Conservation (phyloP, 768 basidiomycete genomes). For the Phanerodontia chrysosporium region DNA sequence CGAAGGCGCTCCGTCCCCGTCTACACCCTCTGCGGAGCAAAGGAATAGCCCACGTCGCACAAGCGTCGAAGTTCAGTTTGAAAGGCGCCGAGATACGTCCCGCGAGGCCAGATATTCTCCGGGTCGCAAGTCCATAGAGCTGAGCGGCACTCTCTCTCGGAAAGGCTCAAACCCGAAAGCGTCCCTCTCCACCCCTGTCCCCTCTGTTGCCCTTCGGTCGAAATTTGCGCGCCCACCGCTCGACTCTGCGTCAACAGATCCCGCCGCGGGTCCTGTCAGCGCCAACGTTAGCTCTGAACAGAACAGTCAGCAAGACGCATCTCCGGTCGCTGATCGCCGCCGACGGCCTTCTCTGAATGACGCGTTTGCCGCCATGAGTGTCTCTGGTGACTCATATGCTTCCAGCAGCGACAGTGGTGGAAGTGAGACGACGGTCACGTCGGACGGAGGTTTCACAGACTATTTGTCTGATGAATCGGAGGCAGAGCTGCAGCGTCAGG, state of each 20-base stretch:
- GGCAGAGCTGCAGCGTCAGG: conserved; percentile 81
- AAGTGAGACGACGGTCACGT: conserved; percentile 72
- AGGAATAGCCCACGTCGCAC: conserved; percentile 44
- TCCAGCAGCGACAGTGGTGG: conserved; percentile 51
- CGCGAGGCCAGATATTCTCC: conserved; percentile 51
- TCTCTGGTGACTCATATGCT: conserved; percentile 40
- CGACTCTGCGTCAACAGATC: background rate
- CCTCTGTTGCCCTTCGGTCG: conserved; percentile 17
- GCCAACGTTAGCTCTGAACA: background rate
- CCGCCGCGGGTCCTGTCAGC: background rate
- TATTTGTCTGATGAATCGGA: conserved; percentile 93
- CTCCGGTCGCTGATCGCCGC: conserved; percentile 12
- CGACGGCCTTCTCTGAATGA: conserved; percentile 30
- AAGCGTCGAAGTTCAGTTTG: conserved; percentile 34
- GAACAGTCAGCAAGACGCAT: background rate
- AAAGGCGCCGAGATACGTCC: conserved; percentile 50
- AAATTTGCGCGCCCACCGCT: background rate
- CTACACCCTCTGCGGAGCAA: conserved; percentile 42
- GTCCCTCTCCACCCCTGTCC: conserved; percentile 34
- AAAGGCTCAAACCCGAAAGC: conserved; percentile 45
- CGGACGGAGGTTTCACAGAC: conserved; percentile 85
- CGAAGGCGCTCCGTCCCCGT: conserved; percentile 34
- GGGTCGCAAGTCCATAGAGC: conserved; percentile 53
- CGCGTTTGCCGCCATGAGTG: conserved; percentile 34
- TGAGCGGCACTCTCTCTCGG: conserved; percentile 44